phyloP scores from a whole-genome alignment of 805 yeast species.

The Ogataea minuta region DNA sequence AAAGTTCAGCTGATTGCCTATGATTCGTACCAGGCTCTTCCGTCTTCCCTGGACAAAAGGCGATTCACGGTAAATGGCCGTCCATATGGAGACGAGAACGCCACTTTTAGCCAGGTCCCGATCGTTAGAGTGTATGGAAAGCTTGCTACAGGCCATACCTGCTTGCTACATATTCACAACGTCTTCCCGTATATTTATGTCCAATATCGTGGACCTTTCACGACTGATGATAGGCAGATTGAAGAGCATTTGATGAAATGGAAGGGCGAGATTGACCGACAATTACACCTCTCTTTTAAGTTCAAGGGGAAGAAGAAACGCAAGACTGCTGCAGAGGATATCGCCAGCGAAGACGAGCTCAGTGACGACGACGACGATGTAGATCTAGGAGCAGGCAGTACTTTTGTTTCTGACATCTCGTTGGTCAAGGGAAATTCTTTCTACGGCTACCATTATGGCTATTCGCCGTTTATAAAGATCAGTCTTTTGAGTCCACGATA shows the following conservation, averaged over 20 bases:
- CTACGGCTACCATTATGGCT: constrained; percentile 77
- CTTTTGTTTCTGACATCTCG: constrained; percentile 56
- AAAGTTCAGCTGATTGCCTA: constrained; percentile 58
- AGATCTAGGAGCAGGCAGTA: constrained; percentile 15
- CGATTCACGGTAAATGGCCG: constrained; percentile 32
- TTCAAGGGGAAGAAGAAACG: constrained; percentile 9
- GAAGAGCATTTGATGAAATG: constrained; percentile 38
- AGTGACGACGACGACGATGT: constrained; percentile 15
- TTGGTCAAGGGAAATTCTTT: constrained; percentile 75
- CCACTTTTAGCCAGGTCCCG: constrained; percentile 55
- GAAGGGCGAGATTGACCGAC: constrained; percentile 43
- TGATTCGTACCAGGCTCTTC: constrained; percentile 63
- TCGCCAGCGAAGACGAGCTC: constrained; percentile 3
- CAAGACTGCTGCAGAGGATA: constrained; percentile 11
- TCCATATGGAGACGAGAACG: constrained; percentile 9
- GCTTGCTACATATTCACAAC: constrained; percentile 76
- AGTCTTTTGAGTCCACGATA: constrained; percentile 63
- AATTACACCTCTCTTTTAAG: constrained; percentile 39
- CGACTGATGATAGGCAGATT: constrained; percentile 23
- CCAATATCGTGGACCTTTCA: constrained; percentile 47
- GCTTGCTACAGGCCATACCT: constrained; percentile 56
- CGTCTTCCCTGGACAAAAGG: constrained; percentile 51
- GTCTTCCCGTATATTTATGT: constrained; percentile 78
- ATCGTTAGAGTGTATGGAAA: constrained; percentile 76
- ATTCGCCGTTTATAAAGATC: constrained; percentile 65